phyloP scores from a whole-genome alignment of 1,284 basidiomycete species.

The Cutaneotrichosporon arboriforme region DNA sequence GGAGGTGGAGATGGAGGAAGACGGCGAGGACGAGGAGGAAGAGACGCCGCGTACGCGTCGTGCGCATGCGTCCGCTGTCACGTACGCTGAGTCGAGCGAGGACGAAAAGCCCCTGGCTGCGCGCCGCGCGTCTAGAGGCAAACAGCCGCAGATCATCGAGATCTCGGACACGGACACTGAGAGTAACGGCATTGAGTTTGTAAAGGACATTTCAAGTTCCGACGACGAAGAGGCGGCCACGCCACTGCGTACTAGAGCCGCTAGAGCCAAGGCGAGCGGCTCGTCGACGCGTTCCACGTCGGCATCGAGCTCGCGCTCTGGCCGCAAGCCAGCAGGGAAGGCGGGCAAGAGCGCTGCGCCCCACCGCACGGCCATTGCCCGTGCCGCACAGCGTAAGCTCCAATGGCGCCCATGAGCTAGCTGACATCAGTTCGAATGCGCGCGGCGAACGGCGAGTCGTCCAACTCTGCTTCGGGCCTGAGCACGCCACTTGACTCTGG shows the following conservation, averaged over 20 bases:
- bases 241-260: no score
- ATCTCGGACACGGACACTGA: no score
- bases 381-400: constrained; percentile 13
- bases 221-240: neutral
- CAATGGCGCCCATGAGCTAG: neutral
- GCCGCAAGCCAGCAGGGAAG: neutral
- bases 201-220: neutral
- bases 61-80: neutral
- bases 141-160: neutral
- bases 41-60: neutral
- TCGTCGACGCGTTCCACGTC: neutral
- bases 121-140: neutral
- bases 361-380: constrained; percentile 7
- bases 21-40: neutral
- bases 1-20: constrained; percentile 1
- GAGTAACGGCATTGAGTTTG: no score
- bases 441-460: neutral
- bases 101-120: constrained; percentile 5
- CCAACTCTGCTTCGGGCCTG: neutral
- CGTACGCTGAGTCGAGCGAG: constrained; percentile 4
- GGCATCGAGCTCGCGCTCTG: neutral
- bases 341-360: constrained; percentile 15
- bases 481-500: neutral
- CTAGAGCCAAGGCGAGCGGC: neutral
- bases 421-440: constrained; percentile 1